phyloP scores from a whole-genome alignment of 805 yeast genomes.

The Huiozyma naganishii region DNA sequence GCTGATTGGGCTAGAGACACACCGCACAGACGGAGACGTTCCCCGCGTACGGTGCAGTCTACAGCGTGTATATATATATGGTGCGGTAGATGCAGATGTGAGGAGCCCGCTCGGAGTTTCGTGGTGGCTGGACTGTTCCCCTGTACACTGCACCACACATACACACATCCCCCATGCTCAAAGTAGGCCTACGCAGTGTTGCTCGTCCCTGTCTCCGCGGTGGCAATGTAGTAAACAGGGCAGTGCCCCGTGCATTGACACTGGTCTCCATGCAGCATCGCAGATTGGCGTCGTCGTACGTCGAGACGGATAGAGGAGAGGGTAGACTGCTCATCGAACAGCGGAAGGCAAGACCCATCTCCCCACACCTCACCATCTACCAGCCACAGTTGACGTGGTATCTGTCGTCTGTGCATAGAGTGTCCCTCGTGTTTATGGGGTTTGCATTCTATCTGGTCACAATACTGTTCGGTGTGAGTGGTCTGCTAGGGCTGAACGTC shows the following conservation, averaged over 20 bases:
- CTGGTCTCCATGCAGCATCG: background rate
- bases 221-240: background rate
- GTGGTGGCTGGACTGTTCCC: too few relatives aligned
- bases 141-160: too few relatives aligned
- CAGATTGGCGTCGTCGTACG: background rate
- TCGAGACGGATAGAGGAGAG: background rate
- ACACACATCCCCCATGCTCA: too few relatives aligned
- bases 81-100: too few relatives aligned
- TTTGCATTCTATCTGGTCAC: constrained; percentile 70
- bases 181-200: background rate
- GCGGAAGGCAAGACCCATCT: constrained; percentile 55
- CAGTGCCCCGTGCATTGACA: background rate
- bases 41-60: too few relatives aligned
- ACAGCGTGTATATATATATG: too few relatives aligned
- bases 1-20: too few relatives aligned
- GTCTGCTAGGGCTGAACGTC: constrained; percentile 43
- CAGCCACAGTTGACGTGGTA: constrained; percentile 83
- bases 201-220: too few relatives aligned
- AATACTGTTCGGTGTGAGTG: constrained; percentile 59
- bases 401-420: constrained; percentile 74
- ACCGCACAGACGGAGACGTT: too few relatives aligned
- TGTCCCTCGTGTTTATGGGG: constrained; percentile 78
- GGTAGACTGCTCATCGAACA: constrained; percentile 27
- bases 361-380: constrained; percentile 86
- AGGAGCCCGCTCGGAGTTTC: too few relatives aligned